These are phyloP conservation scores for Mortierella sp. DNA, from an alignment of 371 early-diverging fungal genomes.

Conservation along the genomic window DNA sequence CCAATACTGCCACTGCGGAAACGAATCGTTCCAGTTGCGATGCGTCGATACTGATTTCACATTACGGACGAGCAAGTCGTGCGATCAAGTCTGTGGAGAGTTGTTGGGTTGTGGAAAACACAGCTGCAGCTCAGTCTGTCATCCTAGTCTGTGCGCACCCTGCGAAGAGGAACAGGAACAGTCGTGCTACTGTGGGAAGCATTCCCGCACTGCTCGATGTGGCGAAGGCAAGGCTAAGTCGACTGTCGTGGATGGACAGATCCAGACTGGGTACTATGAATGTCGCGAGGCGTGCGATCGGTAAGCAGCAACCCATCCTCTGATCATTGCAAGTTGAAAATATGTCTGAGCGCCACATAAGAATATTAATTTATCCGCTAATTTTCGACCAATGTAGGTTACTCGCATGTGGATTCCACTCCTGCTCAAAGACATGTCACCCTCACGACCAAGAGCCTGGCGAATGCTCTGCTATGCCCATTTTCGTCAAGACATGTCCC, in stretches of 20 bases:
- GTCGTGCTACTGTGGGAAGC: conserved; percentile 80
- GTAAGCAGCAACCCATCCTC: conserved; percentile 46
- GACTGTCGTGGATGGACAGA: conserved; percentile 29
- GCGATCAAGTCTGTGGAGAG: conserved; percentile 77
- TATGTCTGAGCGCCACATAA: neutral
- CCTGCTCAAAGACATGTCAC: conserved; percentile 84
- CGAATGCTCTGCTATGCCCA: conserved; percentile 82
- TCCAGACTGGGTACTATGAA: conserved; percentile 66
- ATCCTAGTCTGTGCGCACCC: conserved; percentile 77
- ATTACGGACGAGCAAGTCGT: conserved; percentile 69
- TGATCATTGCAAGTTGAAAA: neutral
- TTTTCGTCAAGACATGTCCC: conserved; percentile 76
- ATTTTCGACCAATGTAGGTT: conserved; percentile 41
- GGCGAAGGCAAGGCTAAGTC: conserved; percentile 64
- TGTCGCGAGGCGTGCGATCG: conserved; percentile 73
- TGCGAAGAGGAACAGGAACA: conserved; percentile 71
- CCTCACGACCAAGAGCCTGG: conserved; percentile 62
- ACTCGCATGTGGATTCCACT: conserved; percentile 81
- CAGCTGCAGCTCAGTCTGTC: conserved; percentile 73
- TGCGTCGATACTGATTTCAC: conserved; percentile 80
- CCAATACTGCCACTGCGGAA: conserved; percentile 87
- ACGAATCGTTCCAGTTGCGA: conserved; percentile 68
- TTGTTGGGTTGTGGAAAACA: conserved; percentile 82
- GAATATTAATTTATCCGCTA: neutral
- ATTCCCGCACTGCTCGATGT: conserved; percentile 68